phyloP scores from a whole-genome alignment of 2,329 filamentous ascomycete genomes.

The Pseudogymnoascus sp. region DNA sequence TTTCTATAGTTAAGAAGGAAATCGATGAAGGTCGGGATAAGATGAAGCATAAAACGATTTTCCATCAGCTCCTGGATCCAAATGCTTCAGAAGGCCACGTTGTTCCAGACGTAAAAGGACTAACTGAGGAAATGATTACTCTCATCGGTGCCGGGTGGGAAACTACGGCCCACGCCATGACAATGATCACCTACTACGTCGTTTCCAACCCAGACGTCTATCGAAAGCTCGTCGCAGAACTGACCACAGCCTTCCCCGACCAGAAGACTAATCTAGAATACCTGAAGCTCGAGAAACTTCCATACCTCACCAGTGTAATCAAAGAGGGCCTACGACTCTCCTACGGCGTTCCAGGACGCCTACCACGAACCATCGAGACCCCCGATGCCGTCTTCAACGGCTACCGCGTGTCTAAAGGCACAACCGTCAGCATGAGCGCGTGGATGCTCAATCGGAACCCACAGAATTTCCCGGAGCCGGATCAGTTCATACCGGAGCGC shows the following conservation, averaged over 20 bases:
- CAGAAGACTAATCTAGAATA: constrained; percentile 15
- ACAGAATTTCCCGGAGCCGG: constrained; percentile 23
- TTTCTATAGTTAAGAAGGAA: not conserved
- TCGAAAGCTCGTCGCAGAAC: constrained; percentile 22
- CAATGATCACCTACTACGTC: constrained; percentile 26
- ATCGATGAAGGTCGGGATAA: not conserved
- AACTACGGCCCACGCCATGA: constrained; percentile 31
- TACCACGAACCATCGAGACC: constrained; percentile 30
- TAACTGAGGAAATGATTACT: not conserved
- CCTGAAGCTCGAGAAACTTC: constrained; percentile 28
- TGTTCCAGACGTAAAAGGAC: no score
- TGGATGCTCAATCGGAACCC: not conserved
- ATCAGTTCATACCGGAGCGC: constrained; percentile 31
- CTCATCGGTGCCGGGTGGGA: constrained; percentile 28
- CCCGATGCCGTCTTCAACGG: constrained; percentile 29
- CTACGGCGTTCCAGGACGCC: constrained; percentile 28
- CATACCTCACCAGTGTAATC: constrained; percentile 27
- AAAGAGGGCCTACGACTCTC: constrained; percentile 22
- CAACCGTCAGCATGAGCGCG: constrained; percentile 18
- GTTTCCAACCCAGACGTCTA: constrained; percentile 26
- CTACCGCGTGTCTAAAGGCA: constrained; percentile 23
- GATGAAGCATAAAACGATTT: constrained; percentile 20
- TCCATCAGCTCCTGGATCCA: constrained; percentile 24
- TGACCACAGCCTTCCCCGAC: constrained; percentile 26
- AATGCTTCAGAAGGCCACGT: no score